Conservation (phyloP, 192 early-diverging fungal genomes). For the Bifiguratus adelaidae region DNA sequence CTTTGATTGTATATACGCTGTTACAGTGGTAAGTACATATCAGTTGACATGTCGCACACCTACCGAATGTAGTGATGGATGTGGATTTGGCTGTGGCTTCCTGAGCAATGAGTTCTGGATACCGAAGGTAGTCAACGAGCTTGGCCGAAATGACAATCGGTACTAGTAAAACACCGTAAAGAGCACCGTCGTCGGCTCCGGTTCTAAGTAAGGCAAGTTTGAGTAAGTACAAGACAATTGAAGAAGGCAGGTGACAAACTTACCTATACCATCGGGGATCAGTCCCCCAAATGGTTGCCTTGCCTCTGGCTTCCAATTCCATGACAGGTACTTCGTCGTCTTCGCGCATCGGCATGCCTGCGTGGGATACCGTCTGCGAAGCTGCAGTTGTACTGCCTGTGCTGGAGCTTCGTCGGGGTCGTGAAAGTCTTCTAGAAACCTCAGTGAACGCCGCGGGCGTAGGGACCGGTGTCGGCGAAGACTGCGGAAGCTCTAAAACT, state of each 20-base stretch:
- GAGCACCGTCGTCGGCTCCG: constrained; percentile 42
- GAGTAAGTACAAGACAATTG: not conserved
- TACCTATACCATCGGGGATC: not conserved
- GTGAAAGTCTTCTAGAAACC: not conserved
- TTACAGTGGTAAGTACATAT: constrained; percentile 13
- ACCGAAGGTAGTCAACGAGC: constrained; percentile 11
- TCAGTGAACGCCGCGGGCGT: not conserved
- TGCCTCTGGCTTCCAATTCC: not conserved
- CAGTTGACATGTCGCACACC: not conserved
- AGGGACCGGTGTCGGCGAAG: no score
- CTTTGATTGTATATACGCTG: constrained; percentile 7
- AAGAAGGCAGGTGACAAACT: not conserved
- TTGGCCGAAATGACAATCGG: constrained; percentile 40
- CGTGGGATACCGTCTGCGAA: not conserved
- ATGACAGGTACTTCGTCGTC: not conserved
- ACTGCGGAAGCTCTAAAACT: no score
- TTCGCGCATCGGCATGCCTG: not conserved
- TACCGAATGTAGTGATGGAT: not conserved
- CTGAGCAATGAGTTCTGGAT: constrained; percentile 12
- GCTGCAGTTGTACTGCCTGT: not conserved
- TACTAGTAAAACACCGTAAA: constrained; percentile 37
- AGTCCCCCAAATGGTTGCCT: not conserved
- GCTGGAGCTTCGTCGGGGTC: not conserved
- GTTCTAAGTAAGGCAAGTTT: constrained; percentile 11
- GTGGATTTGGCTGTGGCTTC: constrained; percentile 17